Evolutionary conservation across 1,139 yeast species (phyloP), one percentile per base, ranked within the genome.

Genomic region (Ashbya aceris): DNA sequence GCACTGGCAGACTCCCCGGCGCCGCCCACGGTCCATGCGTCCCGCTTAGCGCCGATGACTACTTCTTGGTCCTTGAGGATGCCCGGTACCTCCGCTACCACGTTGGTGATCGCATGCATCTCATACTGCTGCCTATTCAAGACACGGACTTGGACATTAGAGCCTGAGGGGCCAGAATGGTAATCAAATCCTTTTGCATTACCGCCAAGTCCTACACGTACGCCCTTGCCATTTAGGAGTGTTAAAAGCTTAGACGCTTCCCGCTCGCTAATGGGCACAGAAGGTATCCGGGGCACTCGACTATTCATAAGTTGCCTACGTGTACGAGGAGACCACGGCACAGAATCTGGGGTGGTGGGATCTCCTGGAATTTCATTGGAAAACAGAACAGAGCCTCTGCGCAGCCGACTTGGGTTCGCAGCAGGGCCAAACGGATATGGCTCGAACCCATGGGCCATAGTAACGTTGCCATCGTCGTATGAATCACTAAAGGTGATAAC

Each of bases 301-400:
- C 58, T 66, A 14, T 57, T 53, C 0, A 77, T 73, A 14, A 66
- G 54, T 6, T 55, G 45, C 38, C 74, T 54, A 42, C 61, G 67
- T 7, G 65, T 63, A 17, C 57, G 47, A 2, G 55, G 50, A 26
- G 53, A 54, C 30, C 62, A 60, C 8, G 70, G 56, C n/a, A 76
- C 60, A 62, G 65, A 69, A 3, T 73, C 73, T 1, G 83, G 78
- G 33, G 82, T 78, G 1, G 87, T 78, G 31, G 89, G 89, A 55
- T 81, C 89, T 17, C 89, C 89, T 0, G 86, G 85, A 27, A 64
- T 65, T 28, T 74, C 76, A 5, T 77, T 73, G 43, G 77, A 68
- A 49, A 69, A 77, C 48, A 71, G 78, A 1, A 75, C 80, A 10
- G 82, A 70, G 5, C 74, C 79, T 54, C 81, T 67, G 56, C 73